Base-by-base conservation (phyloP, 192 early-diverging fungal species). In the Spizellomyces sp. region DNA sequence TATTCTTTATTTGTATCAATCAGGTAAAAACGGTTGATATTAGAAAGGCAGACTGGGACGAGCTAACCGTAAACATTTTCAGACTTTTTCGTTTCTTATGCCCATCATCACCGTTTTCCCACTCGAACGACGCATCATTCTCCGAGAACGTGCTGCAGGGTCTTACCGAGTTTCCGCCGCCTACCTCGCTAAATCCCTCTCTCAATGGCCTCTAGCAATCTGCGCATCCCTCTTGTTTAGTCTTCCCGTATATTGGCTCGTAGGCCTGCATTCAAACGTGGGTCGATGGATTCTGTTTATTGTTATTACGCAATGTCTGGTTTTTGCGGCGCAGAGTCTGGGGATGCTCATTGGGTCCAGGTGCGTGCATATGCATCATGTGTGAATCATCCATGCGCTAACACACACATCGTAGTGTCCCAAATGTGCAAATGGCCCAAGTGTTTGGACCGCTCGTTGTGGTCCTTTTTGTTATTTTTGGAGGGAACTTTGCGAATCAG, bases 1-100 rank as follows among this genome's bases (percentile, higher is more conserved):
- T 89, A 50, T 90, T 90, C 73, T 90, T 90, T 69, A 79, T 90
- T 14, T 73, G 77, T 61, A 78, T 87, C 61, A 83, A 86, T 45
- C 70, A 72, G 55, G 68, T 59, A 22, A 22, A n/a, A 56, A n/a
- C 27, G 3, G 27, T 36, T 36, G n/a, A n/a, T n/a, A 36, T 36
- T 2, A 36, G 3, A 2, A 36, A 2, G 27, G 27, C 27, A 36
- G 27, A 36, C 3, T 36, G 27, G 27, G 27, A 36, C 1, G 3
- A 36, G 27, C 27, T 36, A 36, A 36, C 27, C 15, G 15, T 48
- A 17, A n/a, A 12, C 14, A n/a, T 42, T 6, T 56, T 3, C 60
- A 74, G 58, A 59, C 57, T 2, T 74, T 74, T 57, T 58, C 56
- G 17, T 66, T 59, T 44, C 77, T 90, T 54, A 83, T 87, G 83